phyloP scores from a whole-genome alignment of 306 rosid species.

The Trifolium fragiferum region DNA sequence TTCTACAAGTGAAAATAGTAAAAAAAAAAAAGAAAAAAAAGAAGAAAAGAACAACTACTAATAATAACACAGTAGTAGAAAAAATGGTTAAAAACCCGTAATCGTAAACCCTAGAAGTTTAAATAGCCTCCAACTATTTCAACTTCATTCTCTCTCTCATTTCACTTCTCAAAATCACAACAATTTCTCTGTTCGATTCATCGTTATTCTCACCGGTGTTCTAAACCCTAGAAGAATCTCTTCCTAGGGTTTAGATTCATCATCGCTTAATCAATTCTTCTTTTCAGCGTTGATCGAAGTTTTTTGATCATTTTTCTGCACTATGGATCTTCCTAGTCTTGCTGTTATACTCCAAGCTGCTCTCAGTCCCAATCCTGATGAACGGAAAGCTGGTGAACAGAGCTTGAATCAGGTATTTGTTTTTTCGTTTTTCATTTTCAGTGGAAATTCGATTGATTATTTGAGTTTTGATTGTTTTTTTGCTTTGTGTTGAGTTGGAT shows the following conservation, averaged over 20 bases:
- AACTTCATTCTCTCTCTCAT: neutral
- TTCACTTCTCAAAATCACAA: conserved; percentile 32
- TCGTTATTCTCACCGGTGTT: conserved; percentile 13
- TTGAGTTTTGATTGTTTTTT: conserved; percentile 13
- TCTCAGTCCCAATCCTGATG: conserved; percentile 89
- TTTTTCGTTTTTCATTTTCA: conserved; percentile 14
- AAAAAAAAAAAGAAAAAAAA: too few species aligned
- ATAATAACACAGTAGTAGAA: neutral
- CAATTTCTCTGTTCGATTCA: conserved; percentile 44
- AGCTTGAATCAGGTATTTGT: conserved; percentile 79
- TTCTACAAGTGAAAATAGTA: neutral
- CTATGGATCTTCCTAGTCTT: conserved; percentile 87
- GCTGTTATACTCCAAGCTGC: conserved; percentile 88
- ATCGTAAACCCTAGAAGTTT: conserved; percentile 85
- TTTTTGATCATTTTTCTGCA: conserved; percentile 37
- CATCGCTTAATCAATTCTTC: conserved; percentile 21
- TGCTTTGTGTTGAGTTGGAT: conserved; percentile 19
- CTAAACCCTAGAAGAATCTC: conserved; percentile 55
- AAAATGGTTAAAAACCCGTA: conserved; percentile 51
- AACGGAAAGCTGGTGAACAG: conserved; percentile 93
- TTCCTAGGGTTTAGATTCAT: conserved; percentile 54
- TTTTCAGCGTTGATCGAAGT: neutral
- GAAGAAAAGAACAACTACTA: neutral
- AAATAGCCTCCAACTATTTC: conserved; percentile 54
- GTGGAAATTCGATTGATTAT: conserved; percentile 31